Conservation (phyloP, 805 yeast genomes). For the Zygoascus flipseniorum region DNA sequence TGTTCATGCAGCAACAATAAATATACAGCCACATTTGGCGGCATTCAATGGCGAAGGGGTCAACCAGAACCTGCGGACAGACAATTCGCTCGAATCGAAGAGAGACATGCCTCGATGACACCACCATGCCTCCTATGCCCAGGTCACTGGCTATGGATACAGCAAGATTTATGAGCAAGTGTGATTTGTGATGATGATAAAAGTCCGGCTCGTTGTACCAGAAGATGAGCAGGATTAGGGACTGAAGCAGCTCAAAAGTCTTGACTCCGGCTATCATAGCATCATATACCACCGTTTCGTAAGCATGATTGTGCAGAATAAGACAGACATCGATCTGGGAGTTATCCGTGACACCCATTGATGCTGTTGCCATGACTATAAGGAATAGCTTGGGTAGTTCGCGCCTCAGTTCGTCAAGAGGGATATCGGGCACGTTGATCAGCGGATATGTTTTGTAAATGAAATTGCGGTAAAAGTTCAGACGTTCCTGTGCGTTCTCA, state of each 20-base stretch:
- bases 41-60: slow-evolving; percentile 38
- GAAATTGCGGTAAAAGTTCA: slow-evolving; percentile 40
- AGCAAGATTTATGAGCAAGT: slow-evolving; percentile 56
- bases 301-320: slow-evolving; percentile 23
- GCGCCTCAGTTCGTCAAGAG: slow-evolving; percentile 41
- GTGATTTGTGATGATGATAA: slow-evolving; percentile 70
- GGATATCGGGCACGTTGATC: slow-evolving; percentile 41
- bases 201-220: slow-evolving; percentile 86
- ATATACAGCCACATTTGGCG: slow-evolving; percentile 47
- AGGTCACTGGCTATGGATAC: slow-evolving; percentile 66
- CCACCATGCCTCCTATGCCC: slow-evolving; percentile 51
- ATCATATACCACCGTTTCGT: slow-evolving; percentile 36
- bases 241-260: slow-evolving; percentile 56
- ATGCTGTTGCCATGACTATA: slow-evolving; percentile 54
- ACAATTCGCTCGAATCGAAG: slow-evolving; percentile 20
- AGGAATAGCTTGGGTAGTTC: slow-evolving; percentile 55
- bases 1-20: slow-evolving; percentile 54
- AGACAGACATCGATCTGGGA: slow-evolving; percentile 5
- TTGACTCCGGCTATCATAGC: slow-evolving; percentile 64
- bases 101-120: slow-evolving; percentile 9
- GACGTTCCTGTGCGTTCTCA: slow-evolving; percentile 50
- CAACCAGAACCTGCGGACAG: slow-evolving; percentile 33
- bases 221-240: slow-evolving; percentile 49
- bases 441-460: slow-evolving; percentile 48
- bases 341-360: slow-evolving; percentile 25